A percentile compares a stretch with the other conserved stretches of the same genome.
phyloP scores from a whole-genome alignment of 2,329 filamentous ascomycete species.

The Claviceps sp. region DNA sequence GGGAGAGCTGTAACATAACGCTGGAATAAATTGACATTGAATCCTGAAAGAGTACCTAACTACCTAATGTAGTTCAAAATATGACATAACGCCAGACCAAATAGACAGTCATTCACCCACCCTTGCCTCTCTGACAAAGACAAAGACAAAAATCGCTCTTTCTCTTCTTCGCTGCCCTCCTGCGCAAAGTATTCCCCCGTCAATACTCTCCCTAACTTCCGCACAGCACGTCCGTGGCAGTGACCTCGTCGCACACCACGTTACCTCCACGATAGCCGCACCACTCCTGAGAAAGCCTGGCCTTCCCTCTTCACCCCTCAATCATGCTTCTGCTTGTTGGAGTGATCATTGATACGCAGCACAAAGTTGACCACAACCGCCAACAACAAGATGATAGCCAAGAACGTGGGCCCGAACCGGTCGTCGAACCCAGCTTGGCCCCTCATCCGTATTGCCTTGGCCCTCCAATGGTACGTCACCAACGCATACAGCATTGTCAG shows the following conservation, averaged over 20 bases:
- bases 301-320: not conserved
- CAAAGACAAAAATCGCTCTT: not conserved
- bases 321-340: conserved; percentile 23
- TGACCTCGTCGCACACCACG: not conserved
- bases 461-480: conserved; percentile 92
- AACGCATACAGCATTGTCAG: conserved; percentile 91
- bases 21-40: conserved; percentile 1
- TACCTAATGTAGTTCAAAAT: not conserved
- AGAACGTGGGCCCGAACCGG: conserved; percentile 79
- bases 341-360: conserved; percentile 46
- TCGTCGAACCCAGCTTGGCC: conserved; percentile 96
- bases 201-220: too few species aligned
- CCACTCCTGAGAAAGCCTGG: not conserved
- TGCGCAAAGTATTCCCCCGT: not conserved
- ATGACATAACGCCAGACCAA: not conserved
- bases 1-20: not conserved
- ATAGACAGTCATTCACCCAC: not conserved
- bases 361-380: conserved; percentile 97
- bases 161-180: not conserved
- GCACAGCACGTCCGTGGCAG: not conserved
- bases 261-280: too few species aligned
- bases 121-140: not conserved
- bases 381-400: conserved; percentile 73
- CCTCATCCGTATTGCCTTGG: conserved; percentile 77
- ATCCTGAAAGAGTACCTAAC: not conserved